Percentiles rank a stretch among this genome's conserved stretches.
phyloP scores from a whole-genome alignment of 2,329 filamentous ascomycete species.

The Scortechinia acanthostroma region DNA sequence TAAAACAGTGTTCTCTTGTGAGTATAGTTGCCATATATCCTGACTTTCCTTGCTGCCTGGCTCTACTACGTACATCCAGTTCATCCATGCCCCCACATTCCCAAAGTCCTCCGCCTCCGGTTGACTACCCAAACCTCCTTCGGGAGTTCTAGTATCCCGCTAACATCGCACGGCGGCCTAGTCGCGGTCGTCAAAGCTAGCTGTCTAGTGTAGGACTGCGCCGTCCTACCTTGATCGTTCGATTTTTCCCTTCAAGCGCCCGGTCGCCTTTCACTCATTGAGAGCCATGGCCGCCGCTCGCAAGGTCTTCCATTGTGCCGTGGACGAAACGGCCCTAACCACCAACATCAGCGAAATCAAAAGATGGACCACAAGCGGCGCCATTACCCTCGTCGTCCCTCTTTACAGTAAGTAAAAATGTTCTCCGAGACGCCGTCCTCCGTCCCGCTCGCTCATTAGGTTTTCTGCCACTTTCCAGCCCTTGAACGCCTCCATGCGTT shows the following conservation, averaged over 20 bases:
- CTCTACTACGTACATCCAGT: too few species aligned
- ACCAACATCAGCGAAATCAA: conserved; percentile 3
- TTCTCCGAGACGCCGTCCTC: neutral
- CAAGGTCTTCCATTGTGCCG: conserved; percentile 2
- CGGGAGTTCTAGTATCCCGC: neutral
- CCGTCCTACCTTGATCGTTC: neutral
- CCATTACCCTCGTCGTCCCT: neutral
- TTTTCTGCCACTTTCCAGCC: neutral
- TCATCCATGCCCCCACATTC: neutral
- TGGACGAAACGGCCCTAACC: conserved; percentile 1
- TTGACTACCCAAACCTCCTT: conserved; percentile 1
- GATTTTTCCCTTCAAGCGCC: neutral
- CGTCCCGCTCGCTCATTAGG: neutral
- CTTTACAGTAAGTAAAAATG: conserved; percentile 1
- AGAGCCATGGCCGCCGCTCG: neutral
- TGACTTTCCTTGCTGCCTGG: too few species aligned
- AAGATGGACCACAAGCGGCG: neutral
- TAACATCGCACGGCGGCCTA: neutral
- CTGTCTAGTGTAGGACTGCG: neutral
- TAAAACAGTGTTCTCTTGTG: too few species aligned
- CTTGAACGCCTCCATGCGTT: conserved; percentile 1
- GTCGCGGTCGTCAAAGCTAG: neutral
- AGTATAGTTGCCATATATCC: too few species aligned
- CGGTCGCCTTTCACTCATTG: neutral
- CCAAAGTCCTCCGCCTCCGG: neutral